Evolutionary conservation across 2,329 filamentous ascomycete genomes (phyloP).

Genomic region (Apiospora saccharicola): DNA sequence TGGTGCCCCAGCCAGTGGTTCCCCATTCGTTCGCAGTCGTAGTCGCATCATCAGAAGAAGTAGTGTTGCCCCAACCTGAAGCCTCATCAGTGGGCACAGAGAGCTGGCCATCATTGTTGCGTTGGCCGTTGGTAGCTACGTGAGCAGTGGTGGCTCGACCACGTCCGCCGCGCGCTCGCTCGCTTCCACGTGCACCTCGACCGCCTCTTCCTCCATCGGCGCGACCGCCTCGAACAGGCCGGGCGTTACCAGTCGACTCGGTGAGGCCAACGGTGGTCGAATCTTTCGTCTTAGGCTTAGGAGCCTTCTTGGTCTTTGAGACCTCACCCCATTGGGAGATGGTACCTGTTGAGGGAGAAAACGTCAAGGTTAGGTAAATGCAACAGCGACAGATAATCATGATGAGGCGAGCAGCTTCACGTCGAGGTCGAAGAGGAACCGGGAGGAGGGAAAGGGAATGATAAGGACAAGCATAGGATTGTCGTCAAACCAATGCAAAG

Average conservation of each 20-base stretch:
- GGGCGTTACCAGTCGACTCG: slow-evolving; percentile 54
- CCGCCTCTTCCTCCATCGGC: slow-evolving; percentile 48
- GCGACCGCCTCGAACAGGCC: slow-evolving; percentile 67
- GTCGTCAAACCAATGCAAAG: not conserved
- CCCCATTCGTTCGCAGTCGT: slow-evolving; percentile 52
- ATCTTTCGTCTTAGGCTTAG: slow-evolving; percentile 75
- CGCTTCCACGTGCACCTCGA: slow-evolving; percentile 53
- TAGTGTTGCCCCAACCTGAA: slow-evolving; percentile 62
- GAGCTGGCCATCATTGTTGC: slow-evolving; percentile 61
- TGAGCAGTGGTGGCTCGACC: slow-evolving; percentile 67
- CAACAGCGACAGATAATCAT: not conserved
- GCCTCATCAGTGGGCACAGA: slow-evolving; percentile 77
- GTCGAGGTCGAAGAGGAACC: not conserved
- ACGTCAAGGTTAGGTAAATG: slow-evolving; percentile 37
- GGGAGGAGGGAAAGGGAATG: slow-evolving; percentile 7
- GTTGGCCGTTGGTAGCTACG: slow-evolving; percentile 67
- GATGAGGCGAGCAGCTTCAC: not conserved
- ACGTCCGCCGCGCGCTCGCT: slow-evolving; percentile 68
- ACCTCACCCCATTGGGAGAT: slow-evolving; percentile 88
- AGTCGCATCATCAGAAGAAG: slow-evolving; percentile 48
- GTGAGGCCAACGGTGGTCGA: slow-evolving; percentile 58
- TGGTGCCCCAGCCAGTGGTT: slow-evolving; percentile 47
- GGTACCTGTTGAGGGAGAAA: slow-evolving; percentile 60
- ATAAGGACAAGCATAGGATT: not conserved
- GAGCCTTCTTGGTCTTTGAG: slow-evolving; percentile 79